These are phyloP conservation scores for Arthrobotrys musiformis DNA, from an alignment of 2,329 filamentous ascomycete genomes.

Conservation along the genomic window DNA sequence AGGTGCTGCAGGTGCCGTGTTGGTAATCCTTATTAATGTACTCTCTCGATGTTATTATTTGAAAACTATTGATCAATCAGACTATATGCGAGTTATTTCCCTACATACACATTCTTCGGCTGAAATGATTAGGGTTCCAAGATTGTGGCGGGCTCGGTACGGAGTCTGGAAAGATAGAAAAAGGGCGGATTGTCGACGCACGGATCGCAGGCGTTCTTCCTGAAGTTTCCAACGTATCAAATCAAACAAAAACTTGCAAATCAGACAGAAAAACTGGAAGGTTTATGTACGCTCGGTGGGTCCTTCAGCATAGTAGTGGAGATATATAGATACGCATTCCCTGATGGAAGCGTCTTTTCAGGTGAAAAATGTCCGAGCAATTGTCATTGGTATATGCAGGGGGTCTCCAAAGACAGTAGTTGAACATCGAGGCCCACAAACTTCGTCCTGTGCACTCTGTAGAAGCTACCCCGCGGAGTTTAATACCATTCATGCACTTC, in stretches of 20 bases:
- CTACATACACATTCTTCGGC: background rate
- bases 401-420: background rate
- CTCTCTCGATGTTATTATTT: background rate
- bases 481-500: slow-evolving; percentile 8
- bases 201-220: slow-evolving; percentile 32
- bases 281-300: slow-evolving; percentile 11
- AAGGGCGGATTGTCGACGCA: slow-evolving; percentile 16
- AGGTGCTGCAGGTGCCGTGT: background rate
- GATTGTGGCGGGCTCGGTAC: slow-evolving; percentile 12
- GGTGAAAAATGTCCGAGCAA: slow-evolving; percentile 14
- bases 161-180: background rate
- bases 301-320: slow-evolving; percentile 5
- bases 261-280: background rate
- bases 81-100: background rate
- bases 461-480: background rate
- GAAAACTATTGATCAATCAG: background rate
- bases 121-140: slow-evolving; percentile 22
- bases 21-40: slow-evolving; percentile 9
- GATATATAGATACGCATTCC: slow-evolving; percentile 7
- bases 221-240: slow-evolving; percentile 23
- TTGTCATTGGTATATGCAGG: slow-evolving; percentile 29
- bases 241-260: slow-evolving; percentile 6
- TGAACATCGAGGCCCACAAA: slow-evolving; percentile 15
- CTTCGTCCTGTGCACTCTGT: background rate
- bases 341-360: background rate